Conservation (phyloP, 305 asterid genomes). For the Fraxinus paxiana region DNA sequence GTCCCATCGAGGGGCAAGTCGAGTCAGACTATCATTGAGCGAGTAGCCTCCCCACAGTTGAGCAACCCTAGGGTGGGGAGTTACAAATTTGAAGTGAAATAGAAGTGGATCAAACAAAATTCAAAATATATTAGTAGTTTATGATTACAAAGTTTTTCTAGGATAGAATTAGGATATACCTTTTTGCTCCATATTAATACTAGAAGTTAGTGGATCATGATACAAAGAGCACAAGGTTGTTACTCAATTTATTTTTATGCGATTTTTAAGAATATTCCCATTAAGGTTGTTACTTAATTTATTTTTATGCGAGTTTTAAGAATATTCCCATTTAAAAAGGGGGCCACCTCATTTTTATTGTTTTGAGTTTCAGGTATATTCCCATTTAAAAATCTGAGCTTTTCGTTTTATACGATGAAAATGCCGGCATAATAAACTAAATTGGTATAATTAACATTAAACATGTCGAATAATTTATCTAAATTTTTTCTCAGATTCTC, state of each 20-base stretch:
- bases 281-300: not conserved
- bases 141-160: not conserved
- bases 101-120: not conserved
- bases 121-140: not conserved
- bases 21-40: not conserved
- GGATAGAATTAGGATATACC: not conserved
- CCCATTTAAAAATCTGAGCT: not conserved
- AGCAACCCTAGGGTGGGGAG: not conserved
- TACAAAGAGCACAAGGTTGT: not conserved
- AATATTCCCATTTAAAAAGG: not conserved
- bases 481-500: not conserved
- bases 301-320: not conserved
- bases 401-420: not conserved
- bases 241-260: not conserved
- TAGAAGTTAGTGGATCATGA: not conserved
- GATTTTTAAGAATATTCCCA: not conserved
- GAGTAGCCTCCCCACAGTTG: not conserved
- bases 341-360: not conserved
- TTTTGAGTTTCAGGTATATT: conserved; percentile 8
- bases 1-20: not conserved
- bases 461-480: not conserved
- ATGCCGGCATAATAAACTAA: not conserved
- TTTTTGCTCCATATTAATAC: not conserved
- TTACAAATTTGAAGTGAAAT: not conserved
- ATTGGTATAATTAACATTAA: not conserved